Conservation (phyloP, 108 stramenopile species). For the Pseudonitzschia delicatissima region DNA sequence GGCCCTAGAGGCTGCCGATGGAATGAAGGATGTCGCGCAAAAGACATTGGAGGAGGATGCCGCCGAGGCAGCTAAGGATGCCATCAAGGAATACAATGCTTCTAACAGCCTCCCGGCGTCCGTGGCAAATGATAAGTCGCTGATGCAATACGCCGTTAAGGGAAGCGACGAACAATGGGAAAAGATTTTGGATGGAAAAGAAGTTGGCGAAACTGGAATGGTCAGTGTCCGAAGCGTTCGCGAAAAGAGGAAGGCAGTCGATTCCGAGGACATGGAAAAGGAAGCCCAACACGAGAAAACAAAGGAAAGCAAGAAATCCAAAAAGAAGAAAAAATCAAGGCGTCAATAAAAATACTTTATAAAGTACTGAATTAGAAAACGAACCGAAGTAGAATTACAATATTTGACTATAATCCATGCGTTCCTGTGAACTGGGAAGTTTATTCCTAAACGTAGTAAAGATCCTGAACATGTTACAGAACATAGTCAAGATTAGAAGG, state of each 20-base stretch:
- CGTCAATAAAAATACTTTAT: background rate
- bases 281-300: conserved; percentile 33
- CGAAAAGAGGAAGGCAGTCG: conserved; percentile 51
- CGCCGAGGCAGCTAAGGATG: conserved; percentile 58
- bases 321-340: conserved; percentile 16
- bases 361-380: no score
- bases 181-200: conserved; percentile 66
- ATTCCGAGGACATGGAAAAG: conserved; percentile 43
- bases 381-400: no score
- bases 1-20: conserved; percentile 40
- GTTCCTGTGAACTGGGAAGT: background rate
- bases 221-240: conserved; percentile 41
- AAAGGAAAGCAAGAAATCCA: conserved; percentile 34
- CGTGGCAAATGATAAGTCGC: conserved; percentile 64
- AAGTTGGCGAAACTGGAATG: conserved; percentile 30
- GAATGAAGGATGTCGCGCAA: conserved; percentile 61
- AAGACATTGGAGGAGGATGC: conserved; percentile 85
- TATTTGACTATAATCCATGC: background rate
- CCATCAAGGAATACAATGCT: conserved; percentile 41
- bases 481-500: no score
- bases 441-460: background rate
- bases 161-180: conserved; percentile 84
- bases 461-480: background rate
- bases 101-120: conserved; percentile 46
- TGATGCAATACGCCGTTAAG: conserved; percentile 84